Evolutionary conservation across 192 early-diverging fungal genomes (phyloP).

Genomic region (Coemansia sp.): DNA sequence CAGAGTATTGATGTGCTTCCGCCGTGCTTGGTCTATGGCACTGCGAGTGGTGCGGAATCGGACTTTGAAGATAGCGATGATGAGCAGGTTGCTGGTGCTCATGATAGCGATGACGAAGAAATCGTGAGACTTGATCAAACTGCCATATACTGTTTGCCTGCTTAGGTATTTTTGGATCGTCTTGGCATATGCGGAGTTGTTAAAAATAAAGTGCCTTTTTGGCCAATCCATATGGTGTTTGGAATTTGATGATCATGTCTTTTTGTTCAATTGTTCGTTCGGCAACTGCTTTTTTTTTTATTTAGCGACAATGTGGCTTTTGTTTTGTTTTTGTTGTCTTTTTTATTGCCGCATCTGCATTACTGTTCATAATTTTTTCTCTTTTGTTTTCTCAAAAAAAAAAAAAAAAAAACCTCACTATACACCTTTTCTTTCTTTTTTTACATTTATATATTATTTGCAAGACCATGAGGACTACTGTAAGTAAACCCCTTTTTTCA

Average conservation of each 20-base stretch:
- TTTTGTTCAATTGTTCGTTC: neutral
- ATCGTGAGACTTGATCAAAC: conserved; percentile 22
- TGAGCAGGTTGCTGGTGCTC: neutral
- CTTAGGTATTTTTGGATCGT: neutral
- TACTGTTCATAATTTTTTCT: conserved; percentile 11
- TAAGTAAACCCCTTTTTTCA: neutral
- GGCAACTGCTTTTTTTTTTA: neutral
- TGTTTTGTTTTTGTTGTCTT: neutral
- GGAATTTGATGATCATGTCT: neutral
- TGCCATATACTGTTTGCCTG: conserved; percentile 17
- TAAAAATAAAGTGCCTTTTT: too few relatives aligned
- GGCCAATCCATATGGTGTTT: too few relatives aligned
- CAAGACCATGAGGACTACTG: conserved; percentile 10
- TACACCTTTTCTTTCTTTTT: neutral
- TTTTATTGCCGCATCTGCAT: neutral
- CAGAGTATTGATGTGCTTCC: conserved; percentile 21
- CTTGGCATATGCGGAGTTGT: neutral
- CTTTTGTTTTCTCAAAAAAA: conserved; percentile 13
- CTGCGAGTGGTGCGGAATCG: conserved; percentile 17
- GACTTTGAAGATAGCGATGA: conserved; percentile 33
- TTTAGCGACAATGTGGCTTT: neutral
- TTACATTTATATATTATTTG: neutral
- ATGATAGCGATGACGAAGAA: neutral
- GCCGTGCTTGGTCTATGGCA: conserved; percentile 3
- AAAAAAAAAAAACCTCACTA: neutral